Evolutionary conservation across 2,329 filamentous ascomycete genomes (phyloP), one percentile per base, ranked within the genome.

Genomic region (Colletotrichum cordylinicola): DNA sequence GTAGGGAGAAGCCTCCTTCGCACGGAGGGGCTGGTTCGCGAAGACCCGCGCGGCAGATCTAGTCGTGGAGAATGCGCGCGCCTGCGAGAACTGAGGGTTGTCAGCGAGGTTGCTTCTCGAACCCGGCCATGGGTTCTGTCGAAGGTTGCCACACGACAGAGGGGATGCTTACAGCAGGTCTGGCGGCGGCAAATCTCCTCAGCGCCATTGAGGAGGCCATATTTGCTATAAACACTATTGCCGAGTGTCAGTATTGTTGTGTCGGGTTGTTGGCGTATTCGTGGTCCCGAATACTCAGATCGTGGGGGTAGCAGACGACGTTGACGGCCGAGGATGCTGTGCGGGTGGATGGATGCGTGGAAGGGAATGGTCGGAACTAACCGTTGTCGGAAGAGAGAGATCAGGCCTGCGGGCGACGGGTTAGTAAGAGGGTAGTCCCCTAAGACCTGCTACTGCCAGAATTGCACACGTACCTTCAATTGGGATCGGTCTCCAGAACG

Each of bases 1-100:
- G 84, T 95, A 95, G 64, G 95, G 93, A 78, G 95, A 95, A 37
- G 96, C 96, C 89, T 98, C 96, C 90, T 98, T 98, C 74, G 96
- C 97, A 85, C 96, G 93, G 79, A 98, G 90, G 80, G 95, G 95
- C 80, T 93, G 92, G 86, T 94, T 96, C 81, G 94, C 93, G 85
- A 98, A 94, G 84, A 98, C 95, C 85, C 94, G 93, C 83, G 95
- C 95, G 82, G 92, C 94, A 80, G 95, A 92, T 82, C 93, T 92
- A 78, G 96, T 96, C 78, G 95, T 95, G 77, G 96, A 98, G 88
- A 99, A 98, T 77, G 93, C 89, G 87, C 96, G 92, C 82, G 90
- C 89, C 83, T 94, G 90, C 79, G 92, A 90, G 84, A 94, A 90
- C 93, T 95, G 77, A 76, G 62, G 21, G 13, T 37, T 21, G 55